Evolutionary conservation across 2,329 filamentous ascomycete genomes (phyloP), one percentile per base, ranked within the genome.

Genomic region (Ceratocystis papillata): DNA sequence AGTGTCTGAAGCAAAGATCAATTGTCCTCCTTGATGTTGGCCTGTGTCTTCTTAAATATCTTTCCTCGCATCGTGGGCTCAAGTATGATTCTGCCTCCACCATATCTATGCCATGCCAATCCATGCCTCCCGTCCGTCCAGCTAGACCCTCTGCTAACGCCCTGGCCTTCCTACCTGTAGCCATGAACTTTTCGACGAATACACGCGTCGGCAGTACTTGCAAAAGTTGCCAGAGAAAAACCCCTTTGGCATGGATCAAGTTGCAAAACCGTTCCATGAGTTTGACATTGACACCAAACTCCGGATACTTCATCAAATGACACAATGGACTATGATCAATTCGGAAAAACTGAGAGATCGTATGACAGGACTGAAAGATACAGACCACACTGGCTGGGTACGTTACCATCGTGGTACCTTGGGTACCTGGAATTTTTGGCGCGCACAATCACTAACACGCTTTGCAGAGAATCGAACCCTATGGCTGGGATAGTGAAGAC

Each of bases 61-160:
- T 96, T 62, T 96, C 94, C 41, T 96, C 92, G 68, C 91, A 96
- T 78, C 87, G 92, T 69, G 92, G 92, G 69, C 79, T 97, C 61
- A 95, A 88, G 91, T 96, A 83, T 70, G 37, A 15, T 41, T 41
- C 37, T 41, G 89, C 81, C 28, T 33, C 0, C 17, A 8, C 28
- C 28, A 20, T 33, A 8, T 37, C 5, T 12, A 25, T 53, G 48
- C n/a, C 2, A 20, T 25, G 69, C 53, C 44, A 62, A 28, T 67
- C 28, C 48, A 41, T 41, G 37, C 37, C 37, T 41, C 37, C 37
- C 10, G 12, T 41, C 59, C 33, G 10, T 15, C 48, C 7, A 30
- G 44, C 46, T 12, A 15, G 22, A 5, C 15, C 48, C 62, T 59
- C 67, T 71, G 53, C 70, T 69, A 25, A 67, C 45, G 20, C 66